Percentiles rank a stretch among this genome's conserved stretches.
These are phyloP conservation scores for Amoebophrya sp. DNA, from an alignment of 169 alveolate species.

Conservation along the genomic window DNA sequence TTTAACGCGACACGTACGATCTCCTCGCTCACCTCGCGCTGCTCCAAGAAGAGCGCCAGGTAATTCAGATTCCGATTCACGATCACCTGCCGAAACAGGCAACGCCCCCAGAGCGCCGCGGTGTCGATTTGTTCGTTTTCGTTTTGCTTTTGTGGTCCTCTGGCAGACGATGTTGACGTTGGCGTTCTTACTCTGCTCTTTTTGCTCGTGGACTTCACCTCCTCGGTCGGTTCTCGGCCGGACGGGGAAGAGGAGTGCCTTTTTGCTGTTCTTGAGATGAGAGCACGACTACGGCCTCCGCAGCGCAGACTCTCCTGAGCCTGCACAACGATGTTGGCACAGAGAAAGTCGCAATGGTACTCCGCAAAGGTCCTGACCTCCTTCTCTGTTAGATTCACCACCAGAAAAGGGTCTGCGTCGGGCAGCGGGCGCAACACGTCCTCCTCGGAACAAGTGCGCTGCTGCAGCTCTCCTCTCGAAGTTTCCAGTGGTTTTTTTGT, in stretches of 20 bases:
- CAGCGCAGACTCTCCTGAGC: background rate
- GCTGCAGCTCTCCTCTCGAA: too few relatives aligned
- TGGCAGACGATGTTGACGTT: too few relatives aligned
- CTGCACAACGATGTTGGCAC: background rate
- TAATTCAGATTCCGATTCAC: background rate
- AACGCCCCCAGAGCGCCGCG: background rate
- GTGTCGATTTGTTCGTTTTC: too few relatives aligned
- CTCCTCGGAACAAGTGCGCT: too few relatives aligned
- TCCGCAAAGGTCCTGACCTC: background rate
- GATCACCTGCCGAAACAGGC: background rate
- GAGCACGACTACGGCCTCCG: background rate
- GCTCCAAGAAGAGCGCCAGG: background rate
- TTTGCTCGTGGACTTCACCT: too few relatives aligned
- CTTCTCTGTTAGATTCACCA: background rate
- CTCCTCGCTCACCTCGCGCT: background rate
- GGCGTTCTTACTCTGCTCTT: too few relatives aligned
- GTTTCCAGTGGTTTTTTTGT: too few relatives aligned
- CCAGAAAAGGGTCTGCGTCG: background rate
- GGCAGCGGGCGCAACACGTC: background rate
- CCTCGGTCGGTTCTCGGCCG: background rate
- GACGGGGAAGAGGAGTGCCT: too few relatives aligned
- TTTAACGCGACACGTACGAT: background rate
- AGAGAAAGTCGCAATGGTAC: background rate
- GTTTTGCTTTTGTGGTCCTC: background rate
- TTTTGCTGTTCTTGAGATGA: too few relatives aligned